Conservation (phyloP, 164 flowering plant species). For the Pachysandra terminalis region DNA sequence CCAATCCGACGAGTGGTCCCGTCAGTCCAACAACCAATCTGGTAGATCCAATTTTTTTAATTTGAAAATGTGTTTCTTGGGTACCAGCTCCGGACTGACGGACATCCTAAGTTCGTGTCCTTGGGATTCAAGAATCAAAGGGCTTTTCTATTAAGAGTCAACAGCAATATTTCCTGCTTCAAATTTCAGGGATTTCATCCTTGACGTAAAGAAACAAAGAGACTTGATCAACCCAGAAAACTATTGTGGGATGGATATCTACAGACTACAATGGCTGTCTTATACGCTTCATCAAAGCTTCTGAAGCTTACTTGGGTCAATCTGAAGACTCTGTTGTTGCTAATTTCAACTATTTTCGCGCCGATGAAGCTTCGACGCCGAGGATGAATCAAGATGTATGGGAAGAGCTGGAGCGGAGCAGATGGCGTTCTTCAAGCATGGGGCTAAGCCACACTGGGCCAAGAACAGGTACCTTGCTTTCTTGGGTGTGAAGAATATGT, state of each 20-base stretch:
- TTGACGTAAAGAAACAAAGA: slow-evolving; percentile 58
- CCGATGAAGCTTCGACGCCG: slow-evolving; percentile 57
- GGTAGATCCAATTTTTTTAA: too few species aligned
- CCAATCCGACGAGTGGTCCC: too few species aligned
- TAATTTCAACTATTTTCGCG: slow-evolving; percentile 78
- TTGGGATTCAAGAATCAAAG: slow-evolving; percentile 87
- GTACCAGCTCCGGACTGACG: too few species aligned
- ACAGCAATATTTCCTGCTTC: slow-evolving; percentile 65
- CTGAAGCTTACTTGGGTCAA: slow-evolving; percentile 65
- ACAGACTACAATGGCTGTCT: slow-evolving; percentile 78
- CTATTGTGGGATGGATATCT: slow-evolving; percentile 73
- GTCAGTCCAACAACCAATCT: too few species aligned
- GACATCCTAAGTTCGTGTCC: slow-evolving; percentile 42
- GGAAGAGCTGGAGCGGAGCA: slow-evolving; percentile 95
- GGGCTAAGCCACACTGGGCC: slow-evolving; percentile 87
- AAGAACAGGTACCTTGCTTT: slow-evolving; percentile 77
- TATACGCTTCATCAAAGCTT: slow-evolving; percentile 66
- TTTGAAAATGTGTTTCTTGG: too few species aligned
- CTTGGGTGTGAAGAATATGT: slow-evolving; percentile 53
- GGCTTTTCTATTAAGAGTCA: slow-evolving; percentile 73
- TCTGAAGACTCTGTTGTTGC: slow-evolving; percentile 73
- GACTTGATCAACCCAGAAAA: slow-evolving; percentile 57
- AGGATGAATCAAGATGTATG: slow-evolving; percentile 66
- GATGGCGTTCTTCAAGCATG: slow-evolving; percentile 79
- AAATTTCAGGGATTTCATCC: slow-evolving; percentile 53